Conservation (phyloP, 345 rosid genomes). For the Sonneratia caseolaris region DNA sequence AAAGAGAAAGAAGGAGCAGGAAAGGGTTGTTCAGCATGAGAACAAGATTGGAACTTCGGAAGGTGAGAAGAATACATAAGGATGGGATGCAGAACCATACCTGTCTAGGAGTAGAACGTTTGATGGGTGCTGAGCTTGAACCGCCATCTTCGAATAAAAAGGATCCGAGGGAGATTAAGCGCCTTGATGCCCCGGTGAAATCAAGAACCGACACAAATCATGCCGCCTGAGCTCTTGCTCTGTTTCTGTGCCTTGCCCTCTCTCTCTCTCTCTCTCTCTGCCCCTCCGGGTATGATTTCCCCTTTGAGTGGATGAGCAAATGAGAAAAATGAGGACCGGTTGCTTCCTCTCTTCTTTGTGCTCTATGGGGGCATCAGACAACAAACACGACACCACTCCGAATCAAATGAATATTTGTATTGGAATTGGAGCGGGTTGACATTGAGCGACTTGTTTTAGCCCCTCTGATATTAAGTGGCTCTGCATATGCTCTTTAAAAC, state of each 20-base stretch:
- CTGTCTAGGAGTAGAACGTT: slow-evolving; percentile 64
- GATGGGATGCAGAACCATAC: too few relatives aligned
- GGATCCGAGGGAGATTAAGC: neutral
- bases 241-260: too few relatives aligned
- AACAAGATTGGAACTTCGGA: neutral
- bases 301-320: neutral
- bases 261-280: too few relatives aligned
- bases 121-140: slow-evolving; percentile 83
- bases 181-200: neutral
- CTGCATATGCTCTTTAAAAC: neutral
- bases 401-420: neutral
- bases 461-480: neutral
- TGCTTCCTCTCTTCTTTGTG: too few relatives aligned
- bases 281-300: neutral
- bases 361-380: neutral
- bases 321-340: too few relatives aligned
- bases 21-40: neutral
- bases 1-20: neutral
- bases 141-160: slow-evolving; percentile 42
- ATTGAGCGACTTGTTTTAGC: neutral
- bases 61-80: too few relatives aligned
- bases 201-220: neutral
- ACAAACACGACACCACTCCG: neutral
- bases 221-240: neutral
- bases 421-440: neutral